phyloP scores from a whole-genome alignment of 805 yeast genomes.

The Isabelozyma pseudorhagii region DNA sequence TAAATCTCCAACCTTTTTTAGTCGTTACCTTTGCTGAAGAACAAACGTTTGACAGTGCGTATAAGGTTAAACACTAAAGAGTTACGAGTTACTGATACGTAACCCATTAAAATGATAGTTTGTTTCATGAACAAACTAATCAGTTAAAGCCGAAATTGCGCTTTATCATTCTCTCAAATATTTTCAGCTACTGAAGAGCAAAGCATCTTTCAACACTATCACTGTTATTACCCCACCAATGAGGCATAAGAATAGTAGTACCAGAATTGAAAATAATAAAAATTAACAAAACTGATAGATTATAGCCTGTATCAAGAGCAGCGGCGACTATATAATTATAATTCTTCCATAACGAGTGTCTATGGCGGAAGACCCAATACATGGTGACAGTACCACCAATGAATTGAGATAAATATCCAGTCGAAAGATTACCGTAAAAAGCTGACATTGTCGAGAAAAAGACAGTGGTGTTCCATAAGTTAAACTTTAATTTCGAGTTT shows the following conservation, averaged over 20 bases:
- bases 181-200: constrained; percentile 13
- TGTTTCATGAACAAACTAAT: no score
- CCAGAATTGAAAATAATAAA: constrained; percentile 24
- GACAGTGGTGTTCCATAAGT: constrained; percentile 42
- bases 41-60: no score
- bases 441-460: constrained; percentile 40
- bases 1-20: no score
- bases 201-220: constrained; percentile 40
- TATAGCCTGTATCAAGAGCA: constrained; percentile 46
- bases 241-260: constrained; percentile 22
- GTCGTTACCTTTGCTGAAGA: no score
- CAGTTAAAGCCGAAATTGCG: no score
- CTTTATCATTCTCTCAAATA: no score
- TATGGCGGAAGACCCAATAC: constrained; percentile 36
- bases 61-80: no score
- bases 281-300: constrained; percentile 32
- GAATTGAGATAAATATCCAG: constrained; percentile 43
- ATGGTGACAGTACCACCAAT: constrained; percentile 41
- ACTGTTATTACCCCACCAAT: constrained; percentile 46
- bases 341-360: constrained; percentile 31
- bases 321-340: constrained; percentile 47
- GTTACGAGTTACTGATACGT: no score
- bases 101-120: no score
- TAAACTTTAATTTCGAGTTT: constrained; percentile 13
- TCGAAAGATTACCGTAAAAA: constrained; percentile 45